These are phyloP conservation scores for Solanum hybrid DNA, from an alignment of 305 asterid species.

Conservation along the genomic window DNA sequence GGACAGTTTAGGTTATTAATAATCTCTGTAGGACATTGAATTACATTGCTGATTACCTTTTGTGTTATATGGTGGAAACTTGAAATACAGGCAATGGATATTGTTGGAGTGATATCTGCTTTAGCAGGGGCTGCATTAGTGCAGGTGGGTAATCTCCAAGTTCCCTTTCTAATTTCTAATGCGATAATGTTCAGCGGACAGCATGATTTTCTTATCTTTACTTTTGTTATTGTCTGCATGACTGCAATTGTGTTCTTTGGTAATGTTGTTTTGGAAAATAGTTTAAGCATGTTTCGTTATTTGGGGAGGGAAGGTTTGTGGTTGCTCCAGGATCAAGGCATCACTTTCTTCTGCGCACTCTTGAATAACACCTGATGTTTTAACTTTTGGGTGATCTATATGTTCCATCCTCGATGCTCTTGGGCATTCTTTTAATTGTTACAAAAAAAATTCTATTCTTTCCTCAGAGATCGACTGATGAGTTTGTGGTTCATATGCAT, in stretches of 20 bases:
- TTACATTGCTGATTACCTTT: neutral
- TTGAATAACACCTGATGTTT: neutral
- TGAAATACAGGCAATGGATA: constrained; percentile 71
- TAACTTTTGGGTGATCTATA: neutral
- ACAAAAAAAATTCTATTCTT: neutral
- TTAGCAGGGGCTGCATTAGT: constrained; percentile 84
- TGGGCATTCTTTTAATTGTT: neutral
- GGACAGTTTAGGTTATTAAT: neutral
- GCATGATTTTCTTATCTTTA: neutral
- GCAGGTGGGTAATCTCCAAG: constrained; percentile 51
- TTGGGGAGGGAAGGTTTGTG: neutral
- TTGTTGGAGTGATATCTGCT: constrained; percentile 77
- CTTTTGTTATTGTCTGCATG: neutral
- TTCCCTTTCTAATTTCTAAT: neutral
- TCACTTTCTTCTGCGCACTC: neutral
- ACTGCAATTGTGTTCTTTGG: neutral
- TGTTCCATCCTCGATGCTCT: neutral
- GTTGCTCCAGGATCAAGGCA: neutral
- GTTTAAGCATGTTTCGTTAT: neutral
- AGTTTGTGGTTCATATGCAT: neutral
- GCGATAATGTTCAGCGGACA: neutral
- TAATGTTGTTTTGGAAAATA: neutral
- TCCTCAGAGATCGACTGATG: neutral
- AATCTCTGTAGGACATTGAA: constrained; percentile 8
- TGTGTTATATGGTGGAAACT: constrained; percentile 12